Percentiles rank a stretch among this genome's conserved stretches.
phyloP scores from a whole-genome alignment of 352 stramenopile genomes.

The Chrysophaeum taylorii region DNA sequence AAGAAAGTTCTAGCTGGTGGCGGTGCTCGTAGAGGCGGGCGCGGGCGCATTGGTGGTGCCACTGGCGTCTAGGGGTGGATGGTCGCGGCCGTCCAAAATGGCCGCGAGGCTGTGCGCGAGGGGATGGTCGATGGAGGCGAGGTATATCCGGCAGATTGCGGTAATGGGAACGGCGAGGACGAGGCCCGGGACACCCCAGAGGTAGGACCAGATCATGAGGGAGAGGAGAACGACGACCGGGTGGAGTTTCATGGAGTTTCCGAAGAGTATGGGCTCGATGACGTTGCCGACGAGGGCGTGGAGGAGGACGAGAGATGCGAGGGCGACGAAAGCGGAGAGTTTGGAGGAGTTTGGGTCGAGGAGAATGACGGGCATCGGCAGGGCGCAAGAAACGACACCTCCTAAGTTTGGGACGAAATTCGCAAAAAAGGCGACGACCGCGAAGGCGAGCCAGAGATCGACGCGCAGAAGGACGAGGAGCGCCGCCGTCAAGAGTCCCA shows the following conservation, averaged over 20 bases:
- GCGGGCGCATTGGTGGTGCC: too few species aligned
- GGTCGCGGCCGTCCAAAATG: constrained; percentile 12
- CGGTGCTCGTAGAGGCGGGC: too few species aligned
- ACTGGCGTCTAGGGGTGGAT: too few species aligned
- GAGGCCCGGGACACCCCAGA: constrained; percentile 23
- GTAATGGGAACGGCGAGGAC: constrained; percentile 29
- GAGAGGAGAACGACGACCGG: constrained; percentile 23
- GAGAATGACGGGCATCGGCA: constrained; percentile 25
- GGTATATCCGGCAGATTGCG: constrained; percentile 22
- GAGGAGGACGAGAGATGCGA: constrained; percentile 17
- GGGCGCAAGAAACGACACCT: constrained; percentile 16
- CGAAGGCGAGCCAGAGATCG: constrained; percentile 19
- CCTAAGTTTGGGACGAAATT: constrained; percentile 28
- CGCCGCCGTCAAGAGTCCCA: neutral
- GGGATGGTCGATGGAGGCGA: constrained; percentile 24
- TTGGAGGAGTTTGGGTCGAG: constrained; percentile 13
- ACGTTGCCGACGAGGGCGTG: constrained; percentile 26
- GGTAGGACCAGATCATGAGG: constrained; percentile 22
- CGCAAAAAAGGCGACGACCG: constrained; percentile 21
- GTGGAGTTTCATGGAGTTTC: constrained; percentile 21
- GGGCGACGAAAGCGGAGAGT: constrained; percentile 17
- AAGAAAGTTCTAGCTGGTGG: too few species aligned
- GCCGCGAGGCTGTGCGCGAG: neutral
- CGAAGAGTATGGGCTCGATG: constrained; percentile 29
- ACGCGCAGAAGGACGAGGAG: neutral